A percentile compares a stretch with the other conserved stretches of the same genome.
Conservation (phyloP, 441 rosid genomes). For the Corymbia calophylla region DNA sequence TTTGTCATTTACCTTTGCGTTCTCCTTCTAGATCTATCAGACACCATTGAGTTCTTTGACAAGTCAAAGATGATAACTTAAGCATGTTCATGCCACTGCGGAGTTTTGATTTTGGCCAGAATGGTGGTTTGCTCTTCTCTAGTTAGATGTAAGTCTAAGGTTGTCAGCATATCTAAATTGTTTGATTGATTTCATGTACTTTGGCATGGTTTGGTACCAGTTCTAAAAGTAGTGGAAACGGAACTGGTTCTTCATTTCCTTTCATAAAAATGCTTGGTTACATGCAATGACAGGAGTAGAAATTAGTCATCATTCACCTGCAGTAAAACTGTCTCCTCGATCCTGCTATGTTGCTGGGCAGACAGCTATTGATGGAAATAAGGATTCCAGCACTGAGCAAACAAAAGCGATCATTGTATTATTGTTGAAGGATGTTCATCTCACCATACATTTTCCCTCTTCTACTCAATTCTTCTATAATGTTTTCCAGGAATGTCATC, state of each 20-base stretch:
- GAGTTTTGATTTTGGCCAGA: no score
- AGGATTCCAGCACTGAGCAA: not conserved
- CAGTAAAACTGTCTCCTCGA: not conserved
- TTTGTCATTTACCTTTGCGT: not conserved
- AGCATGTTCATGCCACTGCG: no score
- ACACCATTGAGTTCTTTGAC: no score
- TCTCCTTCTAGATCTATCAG: not conserved
- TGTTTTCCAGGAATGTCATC: not conserved
- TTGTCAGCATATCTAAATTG: no score
- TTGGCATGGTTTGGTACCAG: no score
- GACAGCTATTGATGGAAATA: not conserved
- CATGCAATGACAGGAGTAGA: not conserved
- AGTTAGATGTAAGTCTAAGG: no score
- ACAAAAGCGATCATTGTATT: not conserved
- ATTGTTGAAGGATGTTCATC: not conserved
- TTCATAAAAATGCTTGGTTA: not conserved
- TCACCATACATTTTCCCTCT: not conserved
- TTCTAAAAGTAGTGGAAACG: no score
- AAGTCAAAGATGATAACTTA: no score
- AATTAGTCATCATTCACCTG: not conserved
- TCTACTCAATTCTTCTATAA: not conserved
- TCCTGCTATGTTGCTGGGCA: not conserved
- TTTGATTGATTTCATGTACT: no score
- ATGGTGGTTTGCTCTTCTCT: no score
- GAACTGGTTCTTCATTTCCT: not conserved